Evolutionary conservation across 768 basidiomycete species (phyloP).

Genomic region (Cyathus striatus): DNA sequence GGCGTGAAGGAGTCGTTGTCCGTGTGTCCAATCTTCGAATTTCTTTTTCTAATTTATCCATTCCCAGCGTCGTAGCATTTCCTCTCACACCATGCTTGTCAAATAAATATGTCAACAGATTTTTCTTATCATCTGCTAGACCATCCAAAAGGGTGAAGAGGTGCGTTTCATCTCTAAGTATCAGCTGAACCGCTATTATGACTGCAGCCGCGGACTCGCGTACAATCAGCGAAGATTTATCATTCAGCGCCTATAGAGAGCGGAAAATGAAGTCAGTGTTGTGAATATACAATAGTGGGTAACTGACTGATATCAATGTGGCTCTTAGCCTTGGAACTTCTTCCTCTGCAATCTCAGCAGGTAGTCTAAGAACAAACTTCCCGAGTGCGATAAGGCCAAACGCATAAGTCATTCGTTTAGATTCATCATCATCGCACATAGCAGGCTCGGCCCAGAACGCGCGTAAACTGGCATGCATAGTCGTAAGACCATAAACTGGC

Average conservation of each 20-base stretch:
- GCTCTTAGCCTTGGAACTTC: conserved; percentile 73
- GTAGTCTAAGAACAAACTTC: conserved; percentile 77
- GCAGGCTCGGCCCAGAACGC: conserved; percentile 53
- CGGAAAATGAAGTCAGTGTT: conserved; percentile 7
- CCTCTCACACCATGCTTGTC: conserved; percentile 81
- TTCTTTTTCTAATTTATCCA: conserved; percentile 74
- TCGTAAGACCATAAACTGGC: conserved; percentile 81
- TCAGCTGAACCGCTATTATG: conserved; percentile 80
- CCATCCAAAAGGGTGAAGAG: conserved; percentile 78
- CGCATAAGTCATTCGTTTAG: conserved; percentile 65
- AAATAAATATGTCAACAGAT: conserved; percentile 82
- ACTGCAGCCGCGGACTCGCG: conserved; percentile 79
- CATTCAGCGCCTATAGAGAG: conserved; percentile 60
- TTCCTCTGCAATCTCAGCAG: conserved; percentile 81
- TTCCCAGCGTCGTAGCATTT: conserved; percentile 26
- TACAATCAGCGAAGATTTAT: conserved; percentile 67
- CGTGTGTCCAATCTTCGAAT: conserved; percentile 76
- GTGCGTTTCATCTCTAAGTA: conserved; percentile 78
- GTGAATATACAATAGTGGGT: background rate
- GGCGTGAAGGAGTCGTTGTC: conserved; percentile 65
- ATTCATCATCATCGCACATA: conserved; percentile 37
- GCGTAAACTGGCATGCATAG: conserved; percentile 69
- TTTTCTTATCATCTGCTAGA: conserved; percentile 87
- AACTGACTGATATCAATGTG: conserved; percentile 63
- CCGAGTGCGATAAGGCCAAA: conserved; percentile 83